Evolutionary conservation across 306 rosid species (phyloP).

Genomic region (Casuarina equisetifolia): DNA sequence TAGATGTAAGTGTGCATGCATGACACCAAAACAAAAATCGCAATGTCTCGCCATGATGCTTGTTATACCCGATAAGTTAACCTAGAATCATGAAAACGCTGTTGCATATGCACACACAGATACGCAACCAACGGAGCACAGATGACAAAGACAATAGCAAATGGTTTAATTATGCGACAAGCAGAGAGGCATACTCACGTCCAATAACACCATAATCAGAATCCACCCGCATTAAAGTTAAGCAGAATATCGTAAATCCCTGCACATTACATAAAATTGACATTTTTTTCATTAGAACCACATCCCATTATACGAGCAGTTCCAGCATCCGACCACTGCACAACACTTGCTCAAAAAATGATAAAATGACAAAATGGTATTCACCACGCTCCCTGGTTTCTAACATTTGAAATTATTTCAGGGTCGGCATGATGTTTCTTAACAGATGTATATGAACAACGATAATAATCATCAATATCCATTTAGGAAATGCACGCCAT

Average conservation of each 20-base stretch:
- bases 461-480: not conserved
- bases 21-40: not conserved
- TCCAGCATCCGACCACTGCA: not conserved
- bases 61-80: no score
- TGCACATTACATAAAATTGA: conserved; percentile 37
- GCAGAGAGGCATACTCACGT: conserved; percentile 49
- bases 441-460: not conserved
- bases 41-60: no score
- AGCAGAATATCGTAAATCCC: conserved; percentile 45
- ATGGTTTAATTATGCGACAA: not conserved
- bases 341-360: not conserved
- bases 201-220: conserved; percentile 48
- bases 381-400: not conserved
- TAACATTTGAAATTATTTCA: not conserved
- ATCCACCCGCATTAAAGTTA: conserved; percentile 30
- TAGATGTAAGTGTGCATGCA: not conserved
- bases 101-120: no score
- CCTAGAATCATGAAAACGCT: no score
- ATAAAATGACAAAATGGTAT: not conserved
- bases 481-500: not conserved
- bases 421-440: not conserved
- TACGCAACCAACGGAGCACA: no score
- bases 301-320: not conserved
- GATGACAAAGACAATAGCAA: not conserved
- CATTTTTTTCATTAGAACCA: conserved; percentile 21